Percentiles rank a stretch among this genome's conserved stretches.
Conservation (phyloP, 768 basidiomycete genomes). For the Leccinellum albellum region DNA sequence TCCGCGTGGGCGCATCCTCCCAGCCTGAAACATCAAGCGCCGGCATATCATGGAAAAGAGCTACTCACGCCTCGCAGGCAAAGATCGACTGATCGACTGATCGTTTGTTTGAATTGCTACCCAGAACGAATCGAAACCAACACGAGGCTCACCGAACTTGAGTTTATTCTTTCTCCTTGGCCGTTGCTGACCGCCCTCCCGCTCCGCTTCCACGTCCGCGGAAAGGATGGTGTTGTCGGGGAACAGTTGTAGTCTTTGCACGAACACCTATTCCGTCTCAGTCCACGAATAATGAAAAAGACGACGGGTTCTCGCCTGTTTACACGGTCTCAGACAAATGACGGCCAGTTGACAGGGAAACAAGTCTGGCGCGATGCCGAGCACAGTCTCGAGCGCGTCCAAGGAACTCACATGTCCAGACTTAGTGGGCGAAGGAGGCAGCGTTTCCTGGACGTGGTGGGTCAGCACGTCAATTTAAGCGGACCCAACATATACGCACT, state of each 20-base stretch:
- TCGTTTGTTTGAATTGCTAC: too few relatives aligned
- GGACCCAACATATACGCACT: constrained; percentile 1
- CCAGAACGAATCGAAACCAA: too few relatives aligned
- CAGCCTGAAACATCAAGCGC: constrained; percentile 17
- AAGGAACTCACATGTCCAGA: constrained; percentile 6
- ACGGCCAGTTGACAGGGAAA: constrained; percentile 48
- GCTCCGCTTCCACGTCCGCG: constrained; percentile 6
- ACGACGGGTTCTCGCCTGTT: constrained; percentile 32
- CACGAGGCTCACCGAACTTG: constrained; percentile 15
- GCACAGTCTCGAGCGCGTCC: constrained; percentile 31
- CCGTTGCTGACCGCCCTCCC: neutral
- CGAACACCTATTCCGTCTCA: constrained; percentile 12
- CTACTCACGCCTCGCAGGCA: constrained; percentile 10
- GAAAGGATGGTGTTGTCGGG: constrained; percentile 17
- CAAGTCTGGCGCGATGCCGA: constrained; percentile 44
- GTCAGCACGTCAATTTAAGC: neutral
- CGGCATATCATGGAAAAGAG: neutral
- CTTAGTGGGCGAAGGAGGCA: constrained; percentile 17
- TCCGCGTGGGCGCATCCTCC: constrained; percentile 47
- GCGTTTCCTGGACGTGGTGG: constrained; percentile 12
- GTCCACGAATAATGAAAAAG: neutral
- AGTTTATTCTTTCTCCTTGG: constrained; percentile 1
- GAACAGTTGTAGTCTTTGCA: constrained; percentile 17
- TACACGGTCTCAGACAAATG: constrained; percentile 46
- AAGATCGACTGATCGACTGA: constrained; percentile 9